Evolutionary conservation across 2,329 filamentous ascomycete species (phyloP).

Genomic region (Epichloe glyceriae): DNA sequence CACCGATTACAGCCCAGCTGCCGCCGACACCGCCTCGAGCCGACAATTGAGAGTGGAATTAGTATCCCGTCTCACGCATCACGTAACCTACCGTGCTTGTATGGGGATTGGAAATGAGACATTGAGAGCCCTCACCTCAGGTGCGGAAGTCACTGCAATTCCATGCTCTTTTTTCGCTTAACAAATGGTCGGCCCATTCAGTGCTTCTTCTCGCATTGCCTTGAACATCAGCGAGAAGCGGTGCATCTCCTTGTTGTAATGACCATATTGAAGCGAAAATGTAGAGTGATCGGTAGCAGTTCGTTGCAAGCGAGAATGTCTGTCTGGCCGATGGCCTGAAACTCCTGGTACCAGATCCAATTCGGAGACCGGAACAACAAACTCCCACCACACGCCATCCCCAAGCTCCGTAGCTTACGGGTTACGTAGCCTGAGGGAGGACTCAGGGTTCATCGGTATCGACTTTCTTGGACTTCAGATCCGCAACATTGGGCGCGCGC

Average conservation of each 20-base stretch:
- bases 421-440: constrained; percentile 6
- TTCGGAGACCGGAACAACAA: constrained; percentile 8
- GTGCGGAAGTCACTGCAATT: not conserved
- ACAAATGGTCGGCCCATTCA: not conserved
- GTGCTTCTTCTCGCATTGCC: not conserved
- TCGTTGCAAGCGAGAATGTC: not conserved
- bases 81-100: not conserved
- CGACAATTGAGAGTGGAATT: no score
- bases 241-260: no score
- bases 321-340: not conserved
- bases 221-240: not conserved
- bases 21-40: no score
- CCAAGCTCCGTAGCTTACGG: not conserved
- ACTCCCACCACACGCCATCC: constrained; percentile 5
- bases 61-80: not conserved
- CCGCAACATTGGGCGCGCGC: constrained; percentile 13
- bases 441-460: constrained; percentile 4
- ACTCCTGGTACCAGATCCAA: not conserved
- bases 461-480: constrained; percentile 6
- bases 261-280: not conserved
- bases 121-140: not conserved
- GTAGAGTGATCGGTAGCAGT: not conserved
- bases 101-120: not conserved
- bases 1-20: no score
- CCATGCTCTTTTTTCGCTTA: not conserved